A percentile compares a stretch with the other conserved stretches of the same genome.
Conservation (phyloP, 768 basidiomycete species). For the Rhodotorula diobovata region DNA sequence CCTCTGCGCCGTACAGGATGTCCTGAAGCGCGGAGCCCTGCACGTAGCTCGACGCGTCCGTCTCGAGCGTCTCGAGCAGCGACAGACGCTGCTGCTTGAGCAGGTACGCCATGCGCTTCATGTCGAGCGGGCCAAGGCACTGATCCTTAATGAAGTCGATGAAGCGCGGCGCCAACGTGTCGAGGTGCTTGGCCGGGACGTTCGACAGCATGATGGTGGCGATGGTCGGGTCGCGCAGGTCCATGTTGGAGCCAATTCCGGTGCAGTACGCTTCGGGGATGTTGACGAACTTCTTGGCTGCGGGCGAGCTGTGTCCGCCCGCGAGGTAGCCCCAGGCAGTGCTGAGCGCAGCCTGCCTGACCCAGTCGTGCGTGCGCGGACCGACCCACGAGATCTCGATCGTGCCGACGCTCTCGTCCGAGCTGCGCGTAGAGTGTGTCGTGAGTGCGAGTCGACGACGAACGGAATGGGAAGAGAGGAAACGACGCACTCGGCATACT, state of each 20-base stretch:
- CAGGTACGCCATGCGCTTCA: conserved; percentile 78
- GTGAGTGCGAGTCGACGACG: too few species aligned
- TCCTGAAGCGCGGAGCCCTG: conserved; percentile 49
- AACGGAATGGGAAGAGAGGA: conserved; percentile 49
- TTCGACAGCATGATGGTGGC: conserved; percentile 65
- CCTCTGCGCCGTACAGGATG: conserved; percentile 76
- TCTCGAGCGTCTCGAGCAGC: conserved; percentile 76
- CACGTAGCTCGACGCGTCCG: conserved; percentile 61
- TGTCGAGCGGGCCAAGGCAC: conserved; percentile 69
- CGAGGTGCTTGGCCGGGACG: conserved; percentile 49
- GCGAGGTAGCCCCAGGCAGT: conserved; percentile 80
- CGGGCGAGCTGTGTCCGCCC: conserved; percentile 52
- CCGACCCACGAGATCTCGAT: conserved; percentile 70
- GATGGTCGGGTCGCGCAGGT: conserved; percentile 64
- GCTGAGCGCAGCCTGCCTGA: conserved; percentile 76
- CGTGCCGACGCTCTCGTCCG: conserved; percentile 60
- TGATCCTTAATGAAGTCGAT: conserved; percentile 65
- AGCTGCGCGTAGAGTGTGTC: not conserved
- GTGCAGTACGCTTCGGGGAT: conserved; percentile 73
- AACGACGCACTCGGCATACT: conserved; percentile 94
- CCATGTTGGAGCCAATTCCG: conserved; percentile 68
- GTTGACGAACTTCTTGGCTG: conserved; percentile 78
- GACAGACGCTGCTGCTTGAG: conserved; percentile 64
- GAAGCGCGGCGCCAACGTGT: conserved; percentile 55
- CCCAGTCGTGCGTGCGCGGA: conserved; percentile 57